phyloP scores from a whole-genome alignment of 2,329 filamentous ascomycete genomes.

The Alternaria solani region DNA sequence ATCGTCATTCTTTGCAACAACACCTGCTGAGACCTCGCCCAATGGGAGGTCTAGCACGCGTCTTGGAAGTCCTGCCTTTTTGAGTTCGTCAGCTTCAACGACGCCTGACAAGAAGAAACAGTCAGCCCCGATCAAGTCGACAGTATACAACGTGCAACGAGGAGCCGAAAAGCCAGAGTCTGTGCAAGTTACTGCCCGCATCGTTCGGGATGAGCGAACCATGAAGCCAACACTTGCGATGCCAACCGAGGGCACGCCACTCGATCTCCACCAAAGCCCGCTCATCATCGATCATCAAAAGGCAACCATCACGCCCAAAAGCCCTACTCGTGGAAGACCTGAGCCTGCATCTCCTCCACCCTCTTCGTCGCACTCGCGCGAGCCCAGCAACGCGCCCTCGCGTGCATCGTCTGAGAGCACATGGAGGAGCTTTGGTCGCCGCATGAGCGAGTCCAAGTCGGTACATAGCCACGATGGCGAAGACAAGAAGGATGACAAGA shows the following conservation, averaged over 20 bases:
- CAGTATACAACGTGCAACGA: conserved; percentile 54
- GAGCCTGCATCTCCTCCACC: conserved; percentile 44
- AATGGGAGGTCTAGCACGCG: conserved; percentile 37
- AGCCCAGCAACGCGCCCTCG: conserved; percentile 40
- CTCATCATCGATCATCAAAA: conserved; percentile 71
- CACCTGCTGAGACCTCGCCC: conserved; percentile 42
- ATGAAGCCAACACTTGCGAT: conserved; percentile 44
- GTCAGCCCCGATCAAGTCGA: conserved; percentile 32
- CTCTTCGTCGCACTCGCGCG: conserved; percentile 43
- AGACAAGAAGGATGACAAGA: conserved; percentile 53
- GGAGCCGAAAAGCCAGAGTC: conserved; percentile 68
- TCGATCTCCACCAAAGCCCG: conserved; percentile 63
- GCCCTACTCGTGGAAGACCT: conserved; percentile 38
- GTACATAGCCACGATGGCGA: conserved; percentile 46
- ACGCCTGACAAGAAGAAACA: conserved; percentile 39
- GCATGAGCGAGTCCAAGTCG: conserved; percentile 48
- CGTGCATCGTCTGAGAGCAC: conserved; percentile 52
- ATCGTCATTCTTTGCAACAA: conserved; percentile 49
- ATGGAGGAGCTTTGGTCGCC: conserved; percentile 49
- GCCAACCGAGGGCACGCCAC: conserved; percentile 61
- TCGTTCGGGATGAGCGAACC: conserved; percentile 69
- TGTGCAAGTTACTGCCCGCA: conserved; percentile 87
- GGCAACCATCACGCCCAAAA: conserved; percentile 32
- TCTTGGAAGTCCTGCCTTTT: conserved; percentile 41
- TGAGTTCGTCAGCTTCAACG: conserved; percentile 36